Base-by-base conservation (phyloP, 2,329 filamentous ascomycete species). In the Davidsoniella neocaledoniae region DNA sequence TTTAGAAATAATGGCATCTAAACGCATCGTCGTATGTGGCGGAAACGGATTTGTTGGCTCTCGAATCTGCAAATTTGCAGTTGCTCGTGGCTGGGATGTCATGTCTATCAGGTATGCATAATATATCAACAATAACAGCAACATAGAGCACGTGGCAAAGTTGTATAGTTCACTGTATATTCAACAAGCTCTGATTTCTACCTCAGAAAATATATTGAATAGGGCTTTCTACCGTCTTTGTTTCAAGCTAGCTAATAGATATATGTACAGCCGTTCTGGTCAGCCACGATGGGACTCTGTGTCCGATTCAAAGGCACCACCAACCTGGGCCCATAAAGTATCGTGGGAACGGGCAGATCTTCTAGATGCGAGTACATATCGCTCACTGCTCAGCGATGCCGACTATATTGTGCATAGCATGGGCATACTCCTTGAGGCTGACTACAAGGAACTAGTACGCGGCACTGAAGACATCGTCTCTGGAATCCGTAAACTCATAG, bases 381-480 rank as follows among this genome's bases (percentile, higher is more conserved):
- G 75, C 7, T 69, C 81, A 0, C 76, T 90, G 44, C 76, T 98
- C 54, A 74, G 77, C 56, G 77, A 76, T 51, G 85, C 87, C 54
- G 78, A 86, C 62, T 88, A 80, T 51, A 88, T 96, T 23, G 82
- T 98, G 43, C 91, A 98, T 71, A 86, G 76, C 60, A 88, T 96
- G 82, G 91, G 91, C 8, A 95, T 98, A 58, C 73, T 98, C 16
- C 76, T 98, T 8, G 91, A 98, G 69, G 87, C 88, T 46, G 91
- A 98, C 69, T 98, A 98, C 76, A 98, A 98, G 67, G 84, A 83
- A 57, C 81, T 94, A 14, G 63, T 98, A 23, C 81, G 79, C 17
- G 91, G 91, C 46, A 79, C 76, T 53, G 88, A 94, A 59, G 86
- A 84, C 0, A 79, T 86, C n/a, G 66, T 94, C 48, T 66, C 77